These are phyloP conservation scores for Nothophaeocryptopus gaeumannii DNA, from an alignment of 2,329 filamentous ascomycete genomes.

Conservation along the genomic window DNA sequence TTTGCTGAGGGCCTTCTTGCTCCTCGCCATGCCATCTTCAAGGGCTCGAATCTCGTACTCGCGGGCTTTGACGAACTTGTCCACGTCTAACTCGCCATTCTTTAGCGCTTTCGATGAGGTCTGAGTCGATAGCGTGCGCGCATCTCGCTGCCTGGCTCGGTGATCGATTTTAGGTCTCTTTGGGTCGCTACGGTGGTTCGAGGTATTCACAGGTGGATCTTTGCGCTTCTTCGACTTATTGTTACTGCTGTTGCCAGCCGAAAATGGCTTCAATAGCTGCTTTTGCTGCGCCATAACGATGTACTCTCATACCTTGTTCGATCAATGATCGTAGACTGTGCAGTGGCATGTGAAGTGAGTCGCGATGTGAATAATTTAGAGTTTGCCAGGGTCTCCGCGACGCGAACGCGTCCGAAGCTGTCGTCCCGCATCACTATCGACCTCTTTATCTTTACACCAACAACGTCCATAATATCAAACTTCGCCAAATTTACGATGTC, in stretches of 20 bases:
- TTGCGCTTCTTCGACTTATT: conserved; percentile 27
- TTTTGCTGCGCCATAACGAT: conserved; percentile 12
- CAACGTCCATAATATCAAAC: not conserved
- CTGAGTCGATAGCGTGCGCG: conserved; percentile 47
- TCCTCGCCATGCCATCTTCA: conserved; percentile 74
- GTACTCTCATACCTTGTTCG: not conserved
- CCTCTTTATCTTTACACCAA: not conserved
- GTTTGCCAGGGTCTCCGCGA: no score
- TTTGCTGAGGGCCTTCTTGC: conserved; percentile 61
- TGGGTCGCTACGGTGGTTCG: conserved; percentile 6
- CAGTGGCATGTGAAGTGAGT: no score
- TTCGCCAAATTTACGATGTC: conserved; percentile 5
- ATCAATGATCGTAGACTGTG: no score
- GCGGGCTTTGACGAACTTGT: conserved; percentile 77
- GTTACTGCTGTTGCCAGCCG: conserved; percentile 6
- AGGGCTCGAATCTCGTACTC: conserved; percentile 87
- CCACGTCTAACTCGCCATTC: conserved; percentile 78
- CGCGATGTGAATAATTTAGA: no score
- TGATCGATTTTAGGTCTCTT: conserved; percentile 25
- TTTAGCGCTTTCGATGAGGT: conserved; percentile 54
- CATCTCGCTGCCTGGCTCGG: conserved; percentile 37
- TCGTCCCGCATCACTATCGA: not conserved
- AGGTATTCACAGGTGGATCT: conserved; percentile 21
- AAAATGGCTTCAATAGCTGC: conserved; percentile 2
- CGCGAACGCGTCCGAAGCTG: no score